These are phyloP conservation scores for Trypanosoma congolense DNA, from an alignment of 208 protist species.

Conservation along the genomic window DNA sequence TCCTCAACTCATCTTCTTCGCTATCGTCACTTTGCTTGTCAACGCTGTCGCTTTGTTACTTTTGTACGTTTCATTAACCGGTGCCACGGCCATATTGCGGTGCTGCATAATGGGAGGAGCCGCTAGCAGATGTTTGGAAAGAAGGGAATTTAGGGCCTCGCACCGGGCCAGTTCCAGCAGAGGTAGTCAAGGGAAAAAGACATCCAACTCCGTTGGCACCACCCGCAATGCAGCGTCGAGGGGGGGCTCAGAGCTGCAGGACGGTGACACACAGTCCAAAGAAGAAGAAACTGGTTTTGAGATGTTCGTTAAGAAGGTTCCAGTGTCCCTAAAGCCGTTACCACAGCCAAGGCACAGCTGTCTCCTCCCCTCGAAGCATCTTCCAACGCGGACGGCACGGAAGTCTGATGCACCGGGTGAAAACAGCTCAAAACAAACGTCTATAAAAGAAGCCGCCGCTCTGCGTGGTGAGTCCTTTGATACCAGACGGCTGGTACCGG, in stretches of 20 bases:
- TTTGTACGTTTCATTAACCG: too few relatives aligned
- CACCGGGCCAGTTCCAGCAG: neutral
- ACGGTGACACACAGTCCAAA: too few relatives aligned
- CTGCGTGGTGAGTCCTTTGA: too few relatives aligned
- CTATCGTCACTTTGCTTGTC: too few relatives aligned
- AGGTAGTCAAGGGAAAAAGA: too few relatives aligned
- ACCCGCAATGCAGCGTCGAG: too few relatives aligned
- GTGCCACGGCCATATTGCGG: too few relatives aligned
- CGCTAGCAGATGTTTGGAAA: neutral
- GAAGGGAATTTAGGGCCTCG: neutral
- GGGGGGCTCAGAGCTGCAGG: too few relatives aligned
- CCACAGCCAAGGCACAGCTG: neutral
- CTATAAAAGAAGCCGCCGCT: neutral
- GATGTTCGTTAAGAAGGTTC: neutral
- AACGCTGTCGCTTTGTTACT: too few relatives aligned
- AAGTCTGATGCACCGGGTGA: neutral
- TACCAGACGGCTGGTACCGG: too few relatives aligned
- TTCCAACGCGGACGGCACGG: neutral
- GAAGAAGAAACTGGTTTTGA: constrained; percentile 1
- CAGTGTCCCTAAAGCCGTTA: neutral
- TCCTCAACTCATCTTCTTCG: too few relatives aligned
- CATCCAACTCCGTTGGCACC: too few relatives aligned
- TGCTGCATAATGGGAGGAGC: neutral
- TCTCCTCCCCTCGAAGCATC: neutral
- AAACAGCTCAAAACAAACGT: neutral